These are phyloP conservation scores for Apiospora pterosperma DNA, from an alignment of 2,329 filamentous ascomycete genomes.

Conservation along the genomic window DNA sequence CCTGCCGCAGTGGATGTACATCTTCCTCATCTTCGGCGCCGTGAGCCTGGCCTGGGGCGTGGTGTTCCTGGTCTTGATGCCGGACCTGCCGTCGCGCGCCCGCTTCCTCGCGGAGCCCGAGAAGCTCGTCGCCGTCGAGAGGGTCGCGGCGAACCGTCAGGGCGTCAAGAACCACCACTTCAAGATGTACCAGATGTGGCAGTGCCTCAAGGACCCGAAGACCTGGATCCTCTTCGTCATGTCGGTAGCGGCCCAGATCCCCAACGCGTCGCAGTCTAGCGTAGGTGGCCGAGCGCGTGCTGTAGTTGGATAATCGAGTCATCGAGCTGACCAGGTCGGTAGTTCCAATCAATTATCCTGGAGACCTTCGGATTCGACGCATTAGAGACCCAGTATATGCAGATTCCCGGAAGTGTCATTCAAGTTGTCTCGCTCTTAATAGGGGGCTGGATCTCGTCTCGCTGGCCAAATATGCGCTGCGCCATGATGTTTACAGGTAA, in stretches of 20 bases:
- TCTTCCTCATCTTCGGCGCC: conserved; percentile 57
- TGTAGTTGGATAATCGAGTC: neutral
- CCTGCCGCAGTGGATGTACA: conserved; percentile 26
- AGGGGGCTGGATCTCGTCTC: conserved; percentile 49
- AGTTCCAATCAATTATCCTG: conserved; percentile 26
- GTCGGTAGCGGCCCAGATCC: conserved; percentile 50
- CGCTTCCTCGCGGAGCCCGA: conserved; percentile 58
- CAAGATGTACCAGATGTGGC: conserved; percentile 41
- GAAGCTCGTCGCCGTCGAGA: conserved; percentile 48
- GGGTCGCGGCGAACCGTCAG: conserved; percentile 47
- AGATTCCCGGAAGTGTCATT: conserved; percentile 57
- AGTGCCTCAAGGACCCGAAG: conserved; percentile 46
- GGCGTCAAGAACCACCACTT: conserved; percentile 53
- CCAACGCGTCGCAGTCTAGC: conserved; percentile 54
- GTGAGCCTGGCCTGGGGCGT: conserved; percentile 54
- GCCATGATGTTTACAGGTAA: conserved; percentile 55
- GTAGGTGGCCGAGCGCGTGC: conserved; percentile 9
- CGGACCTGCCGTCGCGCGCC: conserved; percentile 60
- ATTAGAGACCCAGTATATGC: conserved; percentile 52
- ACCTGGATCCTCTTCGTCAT: conserved; percentile 55
- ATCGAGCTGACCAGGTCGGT: neutral
- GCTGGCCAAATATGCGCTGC: conserved; percentile 46
- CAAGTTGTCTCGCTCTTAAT: conserved; percentile 50
- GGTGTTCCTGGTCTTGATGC: conserved; percentile 52
- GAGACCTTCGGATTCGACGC: conserved; percentile 35